Evolutionary conservation across 176 grass and related monocot genomes (phyloP).

Genomic region (Eleusine indica): DNA sequence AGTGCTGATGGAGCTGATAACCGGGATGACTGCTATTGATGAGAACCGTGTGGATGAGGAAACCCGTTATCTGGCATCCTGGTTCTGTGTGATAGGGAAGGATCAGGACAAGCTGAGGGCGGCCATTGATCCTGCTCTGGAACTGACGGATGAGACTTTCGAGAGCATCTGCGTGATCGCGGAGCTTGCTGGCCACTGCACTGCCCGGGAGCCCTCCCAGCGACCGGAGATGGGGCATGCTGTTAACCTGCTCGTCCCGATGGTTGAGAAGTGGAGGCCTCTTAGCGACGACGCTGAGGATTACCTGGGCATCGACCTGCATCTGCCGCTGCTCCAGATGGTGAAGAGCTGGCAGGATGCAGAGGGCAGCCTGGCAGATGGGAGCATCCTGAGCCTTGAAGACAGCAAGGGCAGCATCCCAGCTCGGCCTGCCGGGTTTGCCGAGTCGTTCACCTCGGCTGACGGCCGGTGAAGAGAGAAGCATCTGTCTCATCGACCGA

Average conservation of each 20-base stretch:
- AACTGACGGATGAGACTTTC: slow-evolving; percentile 63
- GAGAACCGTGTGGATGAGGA: slow-evolving; percentile 74
- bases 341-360: slow-evolving; percentile 93
- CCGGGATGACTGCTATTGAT: slow-evolving; percentile 79
- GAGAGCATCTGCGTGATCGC: slow-evolving; percentile 68
- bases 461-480: slow-evolving; percentile 75
- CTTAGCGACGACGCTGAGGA: slow-evolving; percentile 74
- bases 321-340: slow-evolving; percentile 88
- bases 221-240: slow-evolving; percentile 89
- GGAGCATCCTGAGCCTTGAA: slow-evolving; percentile 69
- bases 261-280: slow-evolving; percentile 95
- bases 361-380: slow-evolving; percentile 59
- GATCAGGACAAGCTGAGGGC: slow-evolving; percentile 65
- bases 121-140: slow-evolving; percentile 73
- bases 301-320: slow-evolving; percentile 88
- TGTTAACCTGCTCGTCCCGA: slow-evolving; percentile 69
- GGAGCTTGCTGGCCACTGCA: slow-evolving; percentile 86
- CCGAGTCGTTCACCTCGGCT: slow-evolving; percentile 89
- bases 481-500: background rate
- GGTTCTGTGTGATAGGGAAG: slow-evolving; percentile 74
- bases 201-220: slow-evolving; percentile 71
- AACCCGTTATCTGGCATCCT: slow-evolving; percentile 74
- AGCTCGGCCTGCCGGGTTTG: slow-evolving; percentile 78
- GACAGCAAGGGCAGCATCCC: slow-evolving; percentile 99
- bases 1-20: slow-evolving; percentile 95